Conservation (phyloP, 345 rosid genomes). For the Jatropha curcas region DNA sequence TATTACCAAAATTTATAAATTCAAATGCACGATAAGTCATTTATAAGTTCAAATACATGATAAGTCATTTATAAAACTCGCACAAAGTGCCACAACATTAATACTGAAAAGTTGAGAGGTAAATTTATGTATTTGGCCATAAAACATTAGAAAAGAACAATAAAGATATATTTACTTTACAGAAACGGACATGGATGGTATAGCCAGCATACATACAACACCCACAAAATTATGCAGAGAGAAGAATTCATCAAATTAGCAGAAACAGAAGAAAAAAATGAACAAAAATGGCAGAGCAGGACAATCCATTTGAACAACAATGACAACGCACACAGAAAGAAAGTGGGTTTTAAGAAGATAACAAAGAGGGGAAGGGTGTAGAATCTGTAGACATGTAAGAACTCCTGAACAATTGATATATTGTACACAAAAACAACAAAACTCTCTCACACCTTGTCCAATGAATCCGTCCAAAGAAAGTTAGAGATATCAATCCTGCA, state of each 20-base stretch:
- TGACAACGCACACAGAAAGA: conserved; percentile 15
- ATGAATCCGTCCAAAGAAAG: background rate
- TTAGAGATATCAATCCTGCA: conserved; percentile 11
- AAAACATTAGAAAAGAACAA: too few relatives aligned
- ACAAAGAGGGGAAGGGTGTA: background rate
- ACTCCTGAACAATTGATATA: conserved; percentile 31
- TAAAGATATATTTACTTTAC: too few relatives aligned
- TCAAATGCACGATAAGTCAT: too few relatives aligned
- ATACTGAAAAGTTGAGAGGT: too few relatives aligned
- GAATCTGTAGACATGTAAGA: conserved; percentile 1
- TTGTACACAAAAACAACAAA: conserved; percentile 27
- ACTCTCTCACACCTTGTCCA: conserved; percentile 23
- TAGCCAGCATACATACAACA: background rate
- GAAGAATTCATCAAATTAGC: background rate
- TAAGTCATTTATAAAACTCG: too few relatives aligned
- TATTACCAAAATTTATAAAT: too few relatives aligned
- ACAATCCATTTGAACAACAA: conserved; percentile 4
- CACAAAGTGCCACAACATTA: too few relatives aligned
- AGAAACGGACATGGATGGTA: too few relatives aligned
- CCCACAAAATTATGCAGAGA: background rate
- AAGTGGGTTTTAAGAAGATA: conserved; percentile 3
- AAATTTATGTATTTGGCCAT: too few relatives aligned
- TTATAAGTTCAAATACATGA: too few relatives aligned
- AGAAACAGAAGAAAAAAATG: background rate
- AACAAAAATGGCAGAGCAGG: background rate